Conservation (phyloP, 768 basidiomycete genomes). For the Boletellus ananiceps region DNA sequence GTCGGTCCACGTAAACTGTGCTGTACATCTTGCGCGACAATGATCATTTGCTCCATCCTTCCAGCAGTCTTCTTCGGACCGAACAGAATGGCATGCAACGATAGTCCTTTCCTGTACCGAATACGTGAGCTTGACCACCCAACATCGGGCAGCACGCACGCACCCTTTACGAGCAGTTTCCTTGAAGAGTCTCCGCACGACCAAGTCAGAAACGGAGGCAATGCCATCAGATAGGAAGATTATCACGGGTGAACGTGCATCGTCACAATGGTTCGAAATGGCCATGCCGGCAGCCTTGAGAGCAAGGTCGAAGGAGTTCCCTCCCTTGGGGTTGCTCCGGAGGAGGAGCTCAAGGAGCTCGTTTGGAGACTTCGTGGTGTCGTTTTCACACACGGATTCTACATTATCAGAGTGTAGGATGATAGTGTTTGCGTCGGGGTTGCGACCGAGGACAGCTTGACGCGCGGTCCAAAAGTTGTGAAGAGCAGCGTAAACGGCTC, state of each 20-base stretch:
- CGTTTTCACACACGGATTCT: conserved; percentile 35
- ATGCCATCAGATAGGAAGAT: conserved; percentile 58
- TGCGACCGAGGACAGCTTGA: conserved; percentile 30
- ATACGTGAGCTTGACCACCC: background rate
- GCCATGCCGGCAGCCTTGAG: conserved; percentile 32
- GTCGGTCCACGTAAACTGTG: conserved; percentile 24
- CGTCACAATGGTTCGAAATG: conserved; percentile 44
- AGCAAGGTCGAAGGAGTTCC: conserved; percentile 43
- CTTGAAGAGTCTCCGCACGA: conserved; percentile 35
- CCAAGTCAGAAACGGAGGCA: conserved; percentile 31
- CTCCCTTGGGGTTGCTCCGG: conserved; percentile 28
- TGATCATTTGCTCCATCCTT: conserved; percentile 42
- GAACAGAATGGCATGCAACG: conserved; percentile 55
- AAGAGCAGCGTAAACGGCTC: conserved; percentile 52
- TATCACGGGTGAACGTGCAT: conserved; percentile 43
- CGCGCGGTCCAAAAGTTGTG: conserved; percentile 53
- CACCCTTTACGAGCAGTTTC: conserved; percentile 40
- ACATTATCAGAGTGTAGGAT: conserved; percentile 39
- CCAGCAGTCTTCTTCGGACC: conserved; percentile 30
- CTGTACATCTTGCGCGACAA: conserved; percentile 45
- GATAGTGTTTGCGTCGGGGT: conserved; percentile 53
- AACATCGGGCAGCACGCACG: background rate
- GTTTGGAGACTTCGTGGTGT: conserved; percentile 39
- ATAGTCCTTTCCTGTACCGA: conserved; percentile 43
- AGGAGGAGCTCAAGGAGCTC: conserved; percentile 42